Conservation (phyloP, 2,329 filamentous ascomycete species). For the Cryphonectria parasitica region DNA sequence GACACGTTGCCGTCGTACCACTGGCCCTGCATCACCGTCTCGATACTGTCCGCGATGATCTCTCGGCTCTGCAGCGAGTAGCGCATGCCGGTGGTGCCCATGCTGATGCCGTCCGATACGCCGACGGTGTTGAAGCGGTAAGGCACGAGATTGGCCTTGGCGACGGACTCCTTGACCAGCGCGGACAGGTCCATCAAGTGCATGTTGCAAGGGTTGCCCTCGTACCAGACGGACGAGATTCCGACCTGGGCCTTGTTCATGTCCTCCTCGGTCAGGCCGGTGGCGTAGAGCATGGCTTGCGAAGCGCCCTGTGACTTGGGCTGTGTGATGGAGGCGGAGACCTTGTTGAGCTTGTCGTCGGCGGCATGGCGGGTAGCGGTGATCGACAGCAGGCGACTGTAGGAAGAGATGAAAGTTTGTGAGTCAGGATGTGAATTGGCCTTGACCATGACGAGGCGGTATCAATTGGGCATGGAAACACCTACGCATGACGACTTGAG, state of each 20-base stretch:
- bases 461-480: conserved; percentile 5
- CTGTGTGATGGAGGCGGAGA: conserved; percentile 86
- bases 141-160: conserved; percentile 77
- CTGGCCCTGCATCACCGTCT: conserved; percentile 98
- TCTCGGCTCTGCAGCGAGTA: conserved; percentile 94
- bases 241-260: conserved; percentile 97
- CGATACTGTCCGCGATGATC: conserved; percentile 96
- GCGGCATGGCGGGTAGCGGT: conserved; percentile 50
- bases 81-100: conserved; percentile 97
- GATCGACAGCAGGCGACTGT: conserved; percentile 55
- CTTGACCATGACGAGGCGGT: not conserved
- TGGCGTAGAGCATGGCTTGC: conserved; percentile 98
- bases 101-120: conserved; percentile 95
- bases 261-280: conserved; percentile 81
- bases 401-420: not conserved
- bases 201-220: conserved; percentile 99
- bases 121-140: conserved; percentile 99
- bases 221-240: conserved; percentile 97
- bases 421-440: conserved; percentile 9
- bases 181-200: conserved; percentile 89
- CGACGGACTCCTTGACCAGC: conserved; percentile 66
- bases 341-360: conserved; percentile 74
- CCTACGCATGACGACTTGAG: conserved; percentile 33
- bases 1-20: conserved; percentile 99
- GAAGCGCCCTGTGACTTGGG: conserved; percentile 98